Base-by-base conservation (phyloP, 306 rosid species). In the Mimosa bimucronata region DNA sequence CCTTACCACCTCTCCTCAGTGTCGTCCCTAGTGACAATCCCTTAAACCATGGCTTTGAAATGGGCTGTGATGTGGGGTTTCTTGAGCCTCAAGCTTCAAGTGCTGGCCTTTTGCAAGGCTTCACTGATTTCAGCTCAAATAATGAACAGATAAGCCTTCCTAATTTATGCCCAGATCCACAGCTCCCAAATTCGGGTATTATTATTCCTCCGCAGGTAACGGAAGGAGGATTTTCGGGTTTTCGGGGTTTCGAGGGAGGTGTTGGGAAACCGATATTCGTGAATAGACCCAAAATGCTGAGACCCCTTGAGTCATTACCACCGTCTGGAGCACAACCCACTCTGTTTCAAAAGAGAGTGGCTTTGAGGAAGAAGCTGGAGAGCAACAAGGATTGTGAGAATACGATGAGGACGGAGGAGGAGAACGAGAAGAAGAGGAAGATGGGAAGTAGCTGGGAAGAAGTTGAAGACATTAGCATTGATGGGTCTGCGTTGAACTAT, bases 311-410 rank as follows among this genome's bases (percentile, higher is more conserved):
- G 1, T 87, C 90, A 1, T 71, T 89, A n/a, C 91, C 99, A 4
- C 84, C 91, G 28, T 81, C 80, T 40, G 98, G 94, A 11, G 88
- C 90, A 2, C 96, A 86, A 65, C 98, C 97, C 1, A 95, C 97
- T 46, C 84, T 95, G 44, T 95, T 91, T 68, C 99, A 95, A 92
- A 95, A 93, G 80, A 84, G 99, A 71, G 92, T 92, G 1, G 97
- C 98, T 3, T 91, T 91, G 2, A 66, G 93, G 61, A 87, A 90
- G 48, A 91, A 87, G 67, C 65, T 80, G 15, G 83, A 50, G 0
- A 26, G 19, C 3, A 73, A 79, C 26, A 55, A 21, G 74, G 80
- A 69, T 41, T 53, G 12, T 82, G 85, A 62, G 1, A 80, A 76
- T 73, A 34, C 5, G 38, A 42, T 55, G 87, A 76, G 41, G 30